These are phyloP conservation scores for Aspergillus bombycis DNA, from an alignment of 2,329 filamentous ascomycete genomes.

Conservation along the genomic window DNA sequence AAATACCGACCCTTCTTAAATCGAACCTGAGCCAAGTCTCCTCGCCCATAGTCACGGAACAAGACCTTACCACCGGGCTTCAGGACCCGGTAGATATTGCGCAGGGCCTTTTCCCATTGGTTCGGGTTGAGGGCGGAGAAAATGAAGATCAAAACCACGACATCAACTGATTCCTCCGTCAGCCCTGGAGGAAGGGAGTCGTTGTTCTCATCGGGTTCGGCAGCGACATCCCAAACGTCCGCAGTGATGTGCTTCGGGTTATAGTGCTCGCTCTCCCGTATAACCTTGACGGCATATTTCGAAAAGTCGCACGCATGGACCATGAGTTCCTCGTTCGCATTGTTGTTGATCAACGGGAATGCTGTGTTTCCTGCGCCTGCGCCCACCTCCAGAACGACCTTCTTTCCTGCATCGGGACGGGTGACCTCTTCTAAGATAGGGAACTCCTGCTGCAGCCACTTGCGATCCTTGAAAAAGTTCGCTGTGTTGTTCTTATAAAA, in stretches of 20 bases:
- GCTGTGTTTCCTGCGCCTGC: constrained; percentile 96
- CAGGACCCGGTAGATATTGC: constrained; percentile 78
- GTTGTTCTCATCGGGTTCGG: constrained; percentile 55
- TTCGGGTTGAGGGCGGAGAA: constrained; percentile 86
- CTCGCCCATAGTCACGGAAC: constrained; percentile 95
- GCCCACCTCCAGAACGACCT: constrained; percentile 83
- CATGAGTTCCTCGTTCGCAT: constrained; percentile 78
- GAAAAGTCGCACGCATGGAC: constrained; percentile 97
- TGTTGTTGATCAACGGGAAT: constrained; percentile 83
- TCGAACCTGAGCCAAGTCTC: constrained; percentile 92
- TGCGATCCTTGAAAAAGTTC: constrained; percentile 98
- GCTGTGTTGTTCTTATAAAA: constrained; percentile 98
- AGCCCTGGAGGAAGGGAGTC: constrained; percentile 72
- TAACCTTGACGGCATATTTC: constrained; percentile 91
- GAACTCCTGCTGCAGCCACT: constrained; percentile 96
- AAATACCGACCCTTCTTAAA: constrained; percentile 96
- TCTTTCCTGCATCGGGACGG: constrained; percentile 67
- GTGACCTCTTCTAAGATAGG: constrained; percentile 81
- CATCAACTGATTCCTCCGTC: constrained; percentile 77
- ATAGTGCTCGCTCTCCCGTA: constrained; percentile 79
- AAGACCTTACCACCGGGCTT: constrained; percentile 92
- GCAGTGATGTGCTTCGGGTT: constrained; percentile 73
- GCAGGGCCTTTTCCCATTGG: constrained; percentile 82
- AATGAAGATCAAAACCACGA: constrained; percentile 94
- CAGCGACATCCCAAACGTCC: constrained; percentile 91